phyloP scores from a whole-genome alignment of 108 stramenopile species.

The Nannochloropsis oceanica region DNA sequence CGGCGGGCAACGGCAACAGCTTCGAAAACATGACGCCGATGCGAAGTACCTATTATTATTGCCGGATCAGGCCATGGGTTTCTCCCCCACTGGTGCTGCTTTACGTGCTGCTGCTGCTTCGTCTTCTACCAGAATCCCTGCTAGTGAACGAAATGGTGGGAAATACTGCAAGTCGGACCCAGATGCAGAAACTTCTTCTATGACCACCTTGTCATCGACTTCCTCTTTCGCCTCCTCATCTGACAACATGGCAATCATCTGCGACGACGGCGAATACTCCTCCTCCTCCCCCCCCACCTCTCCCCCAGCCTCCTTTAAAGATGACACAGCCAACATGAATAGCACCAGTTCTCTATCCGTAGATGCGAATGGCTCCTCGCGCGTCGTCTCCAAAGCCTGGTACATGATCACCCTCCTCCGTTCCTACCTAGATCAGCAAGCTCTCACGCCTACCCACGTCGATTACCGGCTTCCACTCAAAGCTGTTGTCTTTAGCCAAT shows the following conservation, averaged over 20 bases:
- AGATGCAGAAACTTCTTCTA: not conserved
- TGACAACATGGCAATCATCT: too few species aligned
- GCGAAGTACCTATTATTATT: not conserved
- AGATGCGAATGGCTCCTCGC: not conserved
- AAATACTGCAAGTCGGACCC: not conserved
- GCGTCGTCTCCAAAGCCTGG: not conserved
- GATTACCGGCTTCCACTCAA: slow-evolving; percentile 2
- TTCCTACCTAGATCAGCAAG: not conserved
- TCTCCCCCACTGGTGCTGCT: not conserved
- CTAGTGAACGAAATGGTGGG: not conserved
- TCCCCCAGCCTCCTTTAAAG: not conserved
- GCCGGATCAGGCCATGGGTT: not conserved
- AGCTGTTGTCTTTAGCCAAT: slow-evolving; percentile 33
- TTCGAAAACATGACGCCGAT: not conserved
- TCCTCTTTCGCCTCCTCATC: too few species aligned
- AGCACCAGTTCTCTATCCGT: too few species aligned
- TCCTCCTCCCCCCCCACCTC: too few species aligned
- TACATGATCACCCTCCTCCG: not conserved
- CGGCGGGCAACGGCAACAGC: not conserved
- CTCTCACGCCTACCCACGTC: not conserved
- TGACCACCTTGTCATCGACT: too few species aligned
- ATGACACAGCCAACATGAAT: not conserved
- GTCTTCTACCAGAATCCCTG: not conserved
- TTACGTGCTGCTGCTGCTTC: not conserved
- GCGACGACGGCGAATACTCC: too few species aligned